Base-by-base conservation (phyloP, 306 rosid species). In the Medicago truncatula region DNA sequence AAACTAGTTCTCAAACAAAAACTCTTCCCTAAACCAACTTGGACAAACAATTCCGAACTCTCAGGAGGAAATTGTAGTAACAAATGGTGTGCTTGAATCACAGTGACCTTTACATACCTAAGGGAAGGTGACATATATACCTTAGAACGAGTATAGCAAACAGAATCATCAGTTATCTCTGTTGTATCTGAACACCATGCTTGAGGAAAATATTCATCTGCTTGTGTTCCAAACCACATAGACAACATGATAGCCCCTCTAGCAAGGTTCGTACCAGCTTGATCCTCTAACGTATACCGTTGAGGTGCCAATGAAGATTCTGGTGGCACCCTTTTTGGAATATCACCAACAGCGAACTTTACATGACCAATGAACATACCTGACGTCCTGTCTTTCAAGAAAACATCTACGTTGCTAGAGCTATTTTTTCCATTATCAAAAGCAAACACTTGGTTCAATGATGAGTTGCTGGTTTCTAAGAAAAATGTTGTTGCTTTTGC, bases 191-290 rank as follows among this genome's bases (percentile, higher is more conserved):
- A 86, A 73, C 81, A 46, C 84, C 86, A 81, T 25, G 89, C 75
- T 1, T 78, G 31, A 10, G 86, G 67, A 8, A 74, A 83, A 40
- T 20, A 69, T 7, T 83, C 86, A 62, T 86, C 92, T 14, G 81
- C 89, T 8, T 88, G 89, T 53, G 85, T 85, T 39, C 89, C 91
- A 59, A 59, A 81, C 89, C 92, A 88, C 14, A 76, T 67, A 17
- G 80, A 78, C 46, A 88, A 67, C 92, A 83, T 83, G 52, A 85
- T 11, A 39, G 74, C 86, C 40, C 89, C 91, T 49, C 58, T 28
- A 5, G 1, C 49, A 57, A 70, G 79, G 1, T 9, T 61, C 8
- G 2, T 13, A 15, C 80, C 88, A 9, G 6, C 23, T 17, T 38
- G 43, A 58, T 70, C 61, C 80, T 73, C 82, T 7, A 85, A 73